Conservation (phyloP, 1,284 basidiomycete species). For the Leccinum subrobustum region DNA sequence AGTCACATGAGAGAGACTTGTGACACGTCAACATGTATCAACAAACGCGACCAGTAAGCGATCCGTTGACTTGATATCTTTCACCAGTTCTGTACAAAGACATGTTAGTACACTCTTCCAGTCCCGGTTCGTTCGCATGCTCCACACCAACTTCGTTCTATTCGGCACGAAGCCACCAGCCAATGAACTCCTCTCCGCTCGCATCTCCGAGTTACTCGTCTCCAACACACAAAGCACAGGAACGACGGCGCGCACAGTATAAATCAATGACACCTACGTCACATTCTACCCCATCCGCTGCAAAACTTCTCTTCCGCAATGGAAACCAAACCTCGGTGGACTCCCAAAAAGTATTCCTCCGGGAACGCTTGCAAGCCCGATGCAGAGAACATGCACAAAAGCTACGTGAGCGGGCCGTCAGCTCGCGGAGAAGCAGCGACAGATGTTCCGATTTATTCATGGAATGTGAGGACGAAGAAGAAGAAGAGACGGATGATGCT, state of each 20-base stretch:
- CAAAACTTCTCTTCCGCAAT: slow-evolving; percentile 19
- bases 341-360: slow-evolving; percentile 48
- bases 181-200: slow-evolving; percentile 50
- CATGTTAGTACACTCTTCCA: neutral
- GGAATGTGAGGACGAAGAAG: slow-evolving; percentile 54
- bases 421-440: slow-evolving; percentile 45
- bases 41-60: slow-evolving; percentile 17
- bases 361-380: slow-evolving; percentile 58
- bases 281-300: slow-evolving; percentile 7
- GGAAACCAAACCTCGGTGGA: slow-evolving; percentile 30
- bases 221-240: slow-evolving; percentile 40
- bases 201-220: slow-evolving; percentile 38
- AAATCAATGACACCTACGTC: slow-evolving; percentile 34
- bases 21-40: slow-evolving; percentile 29
- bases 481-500: slow-evolving; percentile 44
- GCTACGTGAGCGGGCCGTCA: slow-evolving; percentile 50
- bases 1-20: slow-evolving; percentile 17
- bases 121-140: neutral
- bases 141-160: slow-evolving; percentile 10
- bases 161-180: slow-evolving; percentile 33
- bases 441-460: slow-evolving; percentile 47
- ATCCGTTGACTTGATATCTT: neutral
- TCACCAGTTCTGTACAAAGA: neutral
- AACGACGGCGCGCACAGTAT: slow-evolving; percentile 47
- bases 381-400: slow-evolving; percentile 59